phyloP scores from a whole-genome alignment of 2,329 filamentous ascomycete genomes.

The Talaromyces sp. region DNA sequence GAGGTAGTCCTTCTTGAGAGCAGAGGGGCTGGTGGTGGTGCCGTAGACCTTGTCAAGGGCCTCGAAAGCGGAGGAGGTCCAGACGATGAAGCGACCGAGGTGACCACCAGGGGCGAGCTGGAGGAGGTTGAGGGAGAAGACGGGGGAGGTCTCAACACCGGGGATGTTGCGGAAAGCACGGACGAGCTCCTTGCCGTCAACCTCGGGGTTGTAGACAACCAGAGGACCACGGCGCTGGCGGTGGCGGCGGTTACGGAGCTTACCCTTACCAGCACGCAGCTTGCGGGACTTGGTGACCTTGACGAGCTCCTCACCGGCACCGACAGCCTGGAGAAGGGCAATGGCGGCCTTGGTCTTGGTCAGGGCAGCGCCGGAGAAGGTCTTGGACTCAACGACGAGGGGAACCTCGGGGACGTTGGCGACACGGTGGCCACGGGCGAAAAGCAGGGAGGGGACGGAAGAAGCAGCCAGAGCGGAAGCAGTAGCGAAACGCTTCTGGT shows the following conservation, averaged over 20 bases:
- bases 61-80: conserved; percentile 96
- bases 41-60: conserved; percentile 97
- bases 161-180: conserved; percentile 98
- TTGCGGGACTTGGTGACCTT: conserved; percentile 98
- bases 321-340: conserved; percentile 84
- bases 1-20: conserved; percentile 98
- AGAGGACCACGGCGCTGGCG: conserved; percentile 97
- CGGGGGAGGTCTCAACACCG: conserved; percentile 94
- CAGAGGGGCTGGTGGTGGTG: conserved; percentile 82
- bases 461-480: conserved; percentile 97
- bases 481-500: conserved; percentile 97
- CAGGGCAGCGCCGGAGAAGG: conserved; percentile 77
- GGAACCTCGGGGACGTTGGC: conserved; percentile 91
- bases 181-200: conserved; percentile 92
- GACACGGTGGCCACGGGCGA: conserved; percentile 97
- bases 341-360: conserved; percentile 88
- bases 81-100: conserved; percentile 98
- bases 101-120: conserved; percentile 99
- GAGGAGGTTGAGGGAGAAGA: conserved; percentile 95
- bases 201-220: conserved; percentile 94
- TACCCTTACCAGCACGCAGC: conserved; percentile 97
- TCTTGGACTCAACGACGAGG: conserved; percentile 88
- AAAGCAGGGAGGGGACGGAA: conserved; percentile 88
- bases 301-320: conserved; percentile 85
- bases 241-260: conserved; percentile 94